Conservation (phyloP, 2,329 filamentous ascomycete species). For the Nigrospora sphaerica region DNA sequence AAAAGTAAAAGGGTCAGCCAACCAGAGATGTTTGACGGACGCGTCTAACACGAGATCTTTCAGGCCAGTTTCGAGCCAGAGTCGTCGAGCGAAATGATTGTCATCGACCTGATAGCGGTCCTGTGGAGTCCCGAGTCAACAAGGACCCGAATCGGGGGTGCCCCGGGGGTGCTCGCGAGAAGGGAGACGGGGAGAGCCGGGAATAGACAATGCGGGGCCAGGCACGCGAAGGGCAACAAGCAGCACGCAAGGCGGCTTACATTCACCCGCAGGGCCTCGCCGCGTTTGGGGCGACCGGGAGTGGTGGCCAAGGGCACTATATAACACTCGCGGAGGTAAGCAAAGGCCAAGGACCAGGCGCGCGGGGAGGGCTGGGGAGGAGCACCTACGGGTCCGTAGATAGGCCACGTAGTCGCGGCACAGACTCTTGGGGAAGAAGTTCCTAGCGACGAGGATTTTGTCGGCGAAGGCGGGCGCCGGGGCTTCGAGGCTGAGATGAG, state of each 20-base stretch:
- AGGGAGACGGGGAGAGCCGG: no score
- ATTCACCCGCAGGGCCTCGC: slow-evolving; percentile 78
- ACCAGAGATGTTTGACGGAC: slow-evolving; percentile 37
- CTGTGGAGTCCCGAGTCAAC: no score
- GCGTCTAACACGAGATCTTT: slow-evolving; percentile 47
- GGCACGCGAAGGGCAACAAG: no score
- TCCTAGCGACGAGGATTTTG: slow-evolving; percentile 67
- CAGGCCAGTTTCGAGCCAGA: slow-evolving; percentile 75
- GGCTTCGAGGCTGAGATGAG: slow-evolving; percentile 53
- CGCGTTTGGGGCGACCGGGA: slow-evolving; percentile 69
- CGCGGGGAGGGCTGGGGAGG: no score
- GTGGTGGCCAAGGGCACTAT: slow-evolving; percentile 66
- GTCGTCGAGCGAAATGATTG: slow-evolving; percentile 59
- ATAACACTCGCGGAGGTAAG: slow-evolving; percentile 2
- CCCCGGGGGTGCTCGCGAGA: no score
- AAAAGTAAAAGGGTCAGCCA: slow-evolving; percentile 10
- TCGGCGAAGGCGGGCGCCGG: slow-evolving; percentile 32
- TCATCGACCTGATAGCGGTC: slow-evolving; percentile 84
- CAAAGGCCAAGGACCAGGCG: no score
- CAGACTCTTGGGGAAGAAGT: slow-evolving; percentile 67
- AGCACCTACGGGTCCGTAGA: slow-evolving; percentile 36
- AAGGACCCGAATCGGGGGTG: no score
- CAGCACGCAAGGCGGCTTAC: no score
- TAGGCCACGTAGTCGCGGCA: slow-evolving; percentile 74
- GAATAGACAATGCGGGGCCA: no score